Percentiles rank a stretch among this genome's conserved stretches.
phyloP scores from a whole-genome alignment of 768 basidiomycete genomes.

The Tricholoma bakamatsutake region DNA sequence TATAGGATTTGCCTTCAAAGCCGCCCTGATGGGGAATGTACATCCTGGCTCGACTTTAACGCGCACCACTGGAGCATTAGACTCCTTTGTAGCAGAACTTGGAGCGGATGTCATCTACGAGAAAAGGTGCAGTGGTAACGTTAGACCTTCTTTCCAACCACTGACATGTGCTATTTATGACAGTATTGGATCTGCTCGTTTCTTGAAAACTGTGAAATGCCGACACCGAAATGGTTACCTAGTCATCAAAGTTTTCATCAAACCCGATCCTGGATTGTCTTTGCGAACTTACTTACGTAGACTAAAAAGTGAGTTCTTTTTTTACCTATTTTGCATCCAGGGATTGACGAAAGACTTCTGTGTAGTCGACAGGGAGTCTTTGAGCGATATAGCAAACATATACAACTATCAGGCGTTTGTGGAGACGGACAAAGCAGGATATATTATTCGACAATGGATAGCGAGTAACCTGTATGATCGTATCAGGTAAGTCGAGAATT shows the following conservation, averaged over 20 bases:
- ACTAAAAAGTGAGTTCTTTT: constrained; percentile 58
- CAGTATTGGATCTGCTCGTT: constrained; percentile 25
- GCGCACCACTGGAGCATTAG: constrained; percentile 73
- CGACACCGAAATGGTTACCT: constrained; percentile 78
- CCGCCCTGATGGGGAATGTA: constrained; percentile 64
- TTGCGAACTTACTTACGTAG: constrained; percentile 68
- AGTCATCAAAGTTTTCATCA: constrained; percentile 93
- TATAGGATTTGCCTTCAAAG: background rate
- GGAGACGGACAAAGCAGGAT: constrained; percentile 95
- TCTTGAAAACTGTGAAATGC: constrained; percentile 80
- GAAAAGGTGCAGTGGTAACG: constrained; percentile 55
- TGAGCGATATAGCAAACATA: constrained; percentile 81
- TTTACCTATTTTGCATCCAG: background rate
- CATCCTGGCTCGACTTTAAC: constrained; percentile 68
- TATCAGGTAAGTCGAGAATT: constrained; percentile 67
- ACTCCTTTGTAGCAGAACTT: constrained; percentile 88
- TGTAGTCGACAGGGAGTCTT: constrained; percentile 78
- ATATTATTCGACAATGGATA: constrained; percentile 91
- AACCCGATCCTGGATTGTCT: constrained; percentile 82
- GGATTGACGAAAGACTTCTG: constrained; percentile 2
- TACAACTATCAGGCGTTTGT: constrained; percentile 86
- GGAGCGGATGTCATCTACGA: constrained; percentile 87
- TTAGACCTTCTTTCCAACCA: background rate
- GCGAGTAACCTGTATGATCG: constrained; percentile 94
- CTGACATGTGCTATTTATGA: background rate